A percentile compares a stretch with the other conserved stretches of the same genome.
Evolutionary conservation across 2,329 filamentous ascomycete genomes (phyloP).

Genomic region (Colletotrichum lentis): DNA sequence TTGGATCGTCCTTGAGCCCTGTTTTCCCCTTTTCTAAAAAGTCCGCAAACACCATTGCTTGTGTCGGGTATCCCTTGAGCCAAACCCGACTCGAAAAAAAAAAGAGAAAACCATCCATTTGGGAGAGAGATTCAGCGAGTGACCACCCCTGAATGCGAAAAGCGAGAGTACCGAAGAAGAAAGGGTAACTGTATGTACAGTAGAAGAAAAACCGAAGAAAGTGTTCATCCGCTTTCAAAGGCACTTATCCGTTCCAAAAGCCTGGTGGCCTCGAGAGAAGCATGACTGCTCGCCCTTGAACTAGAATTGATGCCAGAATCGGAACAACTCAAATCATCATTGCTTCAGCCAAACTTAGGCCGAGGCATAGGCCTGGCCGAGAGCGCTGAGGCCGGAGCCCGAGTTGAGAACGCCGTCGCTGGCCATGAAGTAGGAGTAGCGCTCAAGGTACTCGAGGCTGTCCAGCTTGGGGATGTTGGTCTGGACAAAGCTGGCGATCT

Average conservation of each 20-base stretch:
- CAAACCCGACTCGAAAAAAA: constrained; percentile 30
- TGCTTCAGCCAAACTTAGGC: constrained; percentile 28
- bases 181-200: constrained; percentile 46
- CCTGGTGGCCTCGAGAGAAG: constrained; percentile 4
- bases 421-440: constrained; percentile 67
- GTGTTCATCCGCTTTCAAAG: constrained; percentile 2
- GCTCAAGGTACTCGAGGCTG: constrained; percentile 59
- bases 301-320: constrained; percentile 8
- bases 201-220: constrained; percentile 44
- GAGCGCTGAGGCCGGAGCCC: constrained; percentile 52
- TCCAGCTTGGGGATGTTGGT: constrained; percentile 60
- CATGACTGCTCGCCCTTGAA: background rate
- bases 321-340: constrained; percentile 3
- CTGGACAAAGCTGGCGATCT: constrained; percentile 59
- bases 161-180: constrained; percentile 33
- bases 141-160: constrained; percentile 38
- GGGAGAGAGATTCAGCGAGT: constrained; percentile 36
- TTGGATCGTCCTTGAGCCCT: constrained; percentile 33
- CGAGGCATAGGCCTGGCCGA: constrained; percentile 61
- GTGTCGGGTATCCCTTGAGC: constrained; percentile 34
- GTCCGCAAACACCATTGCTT: constrained; percentile 35
- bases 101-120: constrained; percentile 33
- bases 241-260: background rate
- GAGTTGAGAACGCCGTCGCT: constrained; percentile 54
- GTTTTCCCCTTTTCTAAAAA: constrained; percentile 30